phyloP scores from a whole-genome alignment of 495 filamentous ascomycete species.

The Trichoderma orchidacearum region DNA sequence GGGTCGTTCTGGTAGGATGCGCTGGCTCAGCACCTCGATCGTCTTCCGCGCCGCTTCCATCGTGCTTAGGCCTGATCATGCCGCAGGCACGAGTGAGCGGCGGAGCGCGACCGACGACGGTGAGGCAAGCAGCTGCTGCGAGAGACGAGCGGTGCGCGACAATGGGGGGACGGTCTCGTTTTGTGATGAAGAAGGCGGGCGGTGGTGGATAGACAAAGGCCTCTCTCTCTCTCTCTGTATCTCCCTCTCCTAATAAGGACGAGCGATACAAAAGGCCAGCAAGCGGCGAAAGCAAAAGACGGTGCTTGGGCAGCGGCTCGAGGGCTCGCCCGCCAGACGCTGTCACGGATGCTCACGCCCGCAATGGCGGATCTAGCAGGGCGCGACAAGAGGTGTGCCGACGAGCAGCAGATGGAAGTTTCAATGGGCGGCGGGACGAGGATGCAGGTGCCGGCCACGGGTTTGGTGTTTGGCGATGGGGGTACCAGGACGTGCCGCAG shows the following conservation, averaged over 20 bases:
- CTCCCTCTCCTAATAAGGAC: no score
- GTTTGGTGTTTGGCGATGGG: background rate
- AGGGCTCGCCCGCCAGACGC: no score
- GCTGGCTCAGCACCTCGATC: constrained; percentile 26
- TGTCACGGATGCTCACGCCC: no score
- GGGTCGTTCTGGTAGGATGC: constrained; percentile 25
- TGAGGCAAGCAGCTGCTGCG: background rate
- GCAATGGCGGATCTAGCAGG: background rate
- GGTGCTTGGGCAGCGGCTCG: no score
- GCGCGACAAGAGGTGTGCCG: background rate
- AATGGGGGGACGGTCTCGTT: background rate
- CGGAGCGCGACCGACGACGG: background rate
- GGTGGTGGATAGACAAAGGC: background rate
- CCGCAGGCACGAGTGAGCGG: constrained; percentile 1
- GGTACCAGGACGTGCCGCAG: background rate
- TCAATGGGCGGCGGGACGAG: background rate
- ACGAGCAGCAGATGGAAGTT: background rate
- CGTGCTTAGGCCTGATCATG: constrained; percentile 12
- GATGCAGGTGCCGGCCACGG: background rate
- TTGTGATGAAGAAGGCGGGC: background rate
- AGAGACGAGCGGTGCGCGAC: background rate
- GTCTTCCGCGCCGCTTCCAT: constrained; percentile 37
- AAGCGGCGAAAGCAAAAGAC: no score
- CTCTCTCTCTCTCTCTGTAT: no score
- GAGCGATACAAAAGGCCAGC: no score